A percentile compares a stretch with the other conserved stretches of the same genome.
phyloP scores from a whole-genome alignment of 805 yeast species.

The Groenewaldozyma salmanticensis region DNA sequence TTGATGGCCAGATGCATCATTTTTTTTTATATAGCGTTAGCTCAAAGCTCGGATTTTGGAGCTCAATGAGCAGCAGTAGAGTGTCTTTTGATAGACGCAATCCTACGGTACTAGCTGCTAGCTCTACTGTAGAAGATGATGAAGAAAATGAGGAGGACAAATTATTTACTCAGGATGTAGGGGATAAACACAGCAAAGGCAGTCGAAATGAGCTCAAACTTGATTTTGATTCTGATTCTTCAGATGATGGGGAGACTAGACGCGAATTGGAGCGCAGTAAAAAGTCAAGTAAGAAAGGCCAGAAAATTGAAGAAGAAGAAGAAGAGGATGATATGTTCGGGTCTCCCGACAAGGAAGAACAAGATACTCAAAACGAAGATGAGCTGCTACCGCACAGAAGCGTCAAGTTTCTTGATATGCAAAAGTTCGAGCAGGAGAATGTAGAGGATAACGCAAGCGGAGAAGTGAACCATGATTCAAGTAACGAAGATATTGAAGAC shows the following conservation, averaged over 20 bases:
- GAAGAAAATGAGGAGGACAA: constrained; percentile 15
- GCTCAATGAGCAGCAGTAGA: constrained; percentile 1
- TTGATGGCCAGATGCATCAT: no score
- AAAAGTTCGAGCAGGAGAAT: constrained; percentile 28
- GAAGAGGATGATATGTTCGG: constrained; percentile 27
- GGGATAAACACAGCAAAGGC: constrained; percentile 8
- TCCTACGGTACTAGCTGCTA: constrained; percentile 14
- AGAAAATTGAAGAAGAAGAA: constrained; percentile 19
- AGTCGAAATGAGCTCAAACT: constrained; percentile 9
- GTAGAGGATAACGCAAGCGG: constrained; percentile 21
- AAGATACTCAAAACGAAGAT: constrained; percentile 7
- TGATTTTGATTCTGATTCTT: constrained; percentile 20
- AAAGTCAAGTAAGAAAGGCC: constrained; percentile 6
- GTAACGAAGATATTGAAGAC: constrained; percentile 19
- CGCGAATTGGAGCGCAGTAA: constrained; percentile 6
- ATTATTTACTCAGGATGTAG: constrained; percentile 18
- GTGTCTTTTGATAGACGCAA: constrained; percentile 18
- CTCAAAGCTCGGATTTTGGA: no score
- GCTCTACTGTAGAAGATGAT: constrained; percentile 10
- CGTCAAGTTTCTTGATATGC: constrained; percentile 29
- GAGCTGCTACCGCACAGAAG: no score
- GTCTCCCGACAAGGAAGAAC: constrained; percentile 8
- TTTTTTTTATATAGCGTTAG: no score
- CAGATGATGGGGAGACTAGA: constrained; percentile 16
- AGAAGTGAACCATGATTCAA: constrained; percentile 20